Evolutionary conservation across 345 rosid genomes (phyloP).

Genomic region (Erucastrum elatum): DNA sequence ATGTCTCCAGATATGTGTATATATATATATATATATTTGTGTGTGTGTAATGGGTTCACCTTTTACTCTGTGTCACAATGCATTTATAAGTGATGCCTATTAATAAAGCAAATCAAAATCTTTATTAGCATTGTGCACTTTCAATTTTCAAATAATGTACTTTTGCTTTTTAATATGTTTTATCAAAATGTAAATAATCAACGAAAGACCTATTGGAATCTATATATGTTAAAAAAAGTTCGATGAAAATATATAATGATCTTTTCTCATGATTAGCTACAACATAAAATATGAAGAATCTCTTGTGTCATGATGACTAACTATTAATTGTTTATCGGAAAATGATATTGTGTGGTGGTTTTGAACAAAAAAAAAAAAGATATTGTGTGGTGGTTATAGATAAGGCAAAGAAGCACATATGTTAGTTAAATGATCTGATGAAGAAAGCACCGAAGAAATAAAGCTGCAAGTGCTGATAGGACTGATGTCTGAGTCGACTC

Average conservation of each 20-base stretch:
- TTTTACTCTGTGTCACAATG: constrained; percentile 19
- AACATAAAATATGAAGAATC: constrained; percentile 19
- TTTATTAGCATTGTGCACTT: background rate
- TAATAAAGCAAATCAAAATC: constrained; percentile 18
- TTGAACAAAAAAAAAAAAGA: too few species aligned
- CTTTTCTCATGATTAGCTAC: constrained; percentile 26
- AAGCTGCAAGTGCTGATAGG: constrained; percentile 36
- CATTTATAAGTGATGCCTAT: background rate
- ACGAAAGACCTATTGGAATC: background rate
- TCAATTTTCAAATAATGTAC: constrained; percentile 1
- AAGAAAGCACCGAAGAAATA: constrained; percentile 38
- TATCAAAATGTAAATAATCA: background rate
- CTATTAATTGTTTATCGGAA: background rate
- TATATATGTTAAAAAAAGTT: background rate
- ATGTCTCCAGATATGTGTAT: constrained; percentile 7
- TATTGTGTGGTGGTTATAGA: background rate
- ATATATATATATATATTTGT: too few species aligned
- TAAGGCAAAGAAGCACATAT: constrained; percentile 8
- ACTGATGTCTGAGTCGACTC: constrained; percentile 35
- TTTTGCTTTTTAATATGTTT: background rate
- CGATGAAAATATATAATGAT: background rate
- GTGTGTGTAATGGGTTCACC: constrained; percentile 1
- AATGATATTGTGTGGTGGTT: background rate
- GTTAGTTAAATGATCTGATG: constrained; percentile 32
- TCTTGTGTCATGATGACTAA: background rate